phyloP scores from a whole-genome alignment of 2,329 filamentous ascomycete species.

The Biscogniauxia marginata region DNA sequence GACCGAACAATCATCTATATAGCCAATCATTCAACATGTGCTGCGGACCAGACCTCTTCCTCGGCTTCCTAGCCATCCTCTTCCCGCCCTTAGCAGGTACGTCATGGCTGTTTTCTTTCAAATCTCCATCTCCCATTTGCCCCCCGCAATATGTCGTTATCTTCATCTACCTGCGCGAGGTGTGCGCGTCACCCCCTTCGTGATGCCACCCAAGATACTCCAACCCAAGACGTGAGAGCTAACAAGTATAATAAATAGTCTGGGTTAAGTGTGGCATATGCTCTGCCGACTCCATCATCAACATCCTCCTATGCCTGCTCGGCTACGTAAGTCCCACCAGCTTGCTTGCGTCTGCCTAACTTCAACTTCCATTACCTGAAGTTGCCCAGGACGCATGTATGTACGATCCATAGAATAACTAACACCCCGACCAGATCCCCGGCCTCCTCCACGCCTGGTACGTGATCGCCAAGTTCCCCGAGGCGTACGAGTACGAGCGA shows the following conservation, averaged over 20 bases:
- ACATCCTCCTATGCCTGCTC: constrained; percentile 82
- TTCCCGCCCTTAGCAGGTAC: constrained; percentile 65
- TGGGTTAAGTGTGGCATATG: constrained; percentile 97
- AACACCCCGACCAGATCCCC: constrained; percentile 54
- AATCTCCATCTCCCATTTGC: not conserved
- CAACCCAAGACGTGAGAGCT: constrained; percentile 22
- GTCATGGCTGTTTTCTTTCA: constrained; percentile 29
- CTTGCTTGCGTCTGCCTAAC: constrained; percentile 7
- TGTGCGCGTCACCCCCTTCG: not conserved
- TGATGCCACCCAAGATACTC: constrained; percentile 1
- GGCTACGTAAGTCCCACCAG: constrained; percentile 54
- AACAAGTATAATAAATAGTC: constrained; percentile 52
- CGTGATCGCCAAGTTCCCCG: constrained; percentile 89
- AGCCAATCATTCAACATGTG: constrained; percentile 45
- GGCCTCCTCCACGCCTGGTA: constrained; percentile 97
- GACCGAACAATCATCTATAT: not conserved
- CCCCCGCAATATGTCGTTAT: not conserved
- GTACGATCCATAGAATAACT: constrained; percentile 29
- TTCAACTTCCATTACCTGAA: constrained; percentile 8
- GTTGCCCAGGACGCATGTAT: not conserved
- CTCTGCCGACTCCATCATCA: constrained; percentile 89
- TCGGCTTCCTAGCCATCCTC: constrained; percentile 61
- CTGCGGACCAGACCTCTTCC: constrained; percentile 60
- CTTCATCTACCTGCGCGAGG: not conserved
- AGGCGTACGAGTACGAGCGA: constrained; percentile 70